Base-by-base conservation (phyloP, 148 eudicot species). In the Rhododendron kiyosumense region DNA sequence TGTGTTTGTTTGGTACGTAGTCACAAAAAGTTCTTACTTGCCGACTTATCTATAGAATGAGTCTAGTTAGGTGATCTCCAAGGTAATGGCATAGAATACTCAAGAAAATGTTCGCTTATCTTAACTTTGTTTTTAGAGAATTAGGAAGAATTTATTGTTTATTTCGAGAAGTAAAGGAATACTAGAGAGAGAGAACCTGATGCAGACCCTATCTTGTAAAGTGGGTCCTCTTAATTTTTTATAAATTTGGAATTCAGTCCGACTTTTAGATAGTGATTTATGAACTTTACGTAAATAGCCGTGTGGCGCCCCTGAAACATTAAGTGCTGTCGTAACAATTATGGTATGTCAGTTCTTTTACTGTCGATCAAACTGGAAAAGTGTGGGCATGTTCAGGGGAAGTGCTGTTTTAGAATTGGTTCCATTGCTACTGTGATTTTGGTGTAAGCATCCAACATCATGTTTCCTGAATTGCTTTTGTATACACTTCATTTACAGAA, bases 401-500 rank as follows among this genome's bases (percentile, higher is more conserved):
- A 65, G 14, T 67, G 5, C 73, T 67, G 12, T 38, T 78, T 71
- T 24, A 28, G 48, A 48, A 45, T 43, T 52, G 75, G 20, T 69
- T 7, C 2, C 3, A 32, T 84, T 15, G 79, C 41, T 71, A 10
- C 49, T 48, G 46, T 49, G 85, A 84, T 73, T 61, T 52, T 49
- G 14, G 78, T 32, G 22, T 2, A 84, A 71, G 30, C 48, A 73
- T 84, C 67, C 54, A 74, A 10, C 52, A 13, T 84, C 63, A 34
- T 17, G 63, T 38, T 30, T 73, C 30, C 80, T 84, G 80, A 82
- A 41, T 85, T 24, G 52, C 32, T 71, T 20, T 77, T 34, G 63
- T 74, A 41, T 45, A 14, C 49, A 14, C 3, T 74, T 69, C 49
- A 38, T 81, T 84, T 71, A 86, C 95, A 96, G 99, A 97, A 86